Evolutionary conservation across 768 basidiomycete species (phyloP).

Genomic region (Mycena venus): DNA sequence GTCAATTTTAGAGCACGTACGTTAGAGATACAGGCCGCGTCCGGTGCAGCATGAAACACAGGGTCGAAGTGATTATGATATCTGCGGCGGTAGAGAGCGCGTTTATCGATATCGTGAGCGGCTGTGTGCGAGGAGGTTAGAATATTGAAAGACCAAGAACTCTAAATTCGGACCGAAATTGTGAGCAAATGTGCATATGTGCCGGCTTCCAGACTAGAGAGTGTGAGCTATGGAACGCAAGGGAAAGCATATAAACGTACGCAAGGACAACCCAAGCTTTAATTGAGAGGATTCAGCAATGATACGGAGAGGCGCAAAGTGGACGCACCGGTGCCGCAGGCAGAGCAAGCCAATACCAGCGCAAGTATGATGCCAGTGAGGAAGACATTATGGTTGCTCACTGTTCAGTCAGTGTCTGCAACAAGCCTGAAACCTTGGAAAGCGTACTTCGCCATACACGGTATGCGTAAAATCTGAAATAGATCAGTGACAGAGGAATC

Average conservation of each 20-base stretch:
- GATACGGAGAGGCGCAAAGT: background rate
- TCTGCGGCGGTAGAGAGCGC: slow-evolving; percentile 62
- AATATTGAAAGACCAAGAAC: no score
- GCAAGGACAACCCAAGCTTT: slow-evolving; percentile 58
- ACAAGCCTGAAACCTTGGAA: background rate
- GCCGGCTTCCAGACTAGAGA: slow-evolving; percentile 49
- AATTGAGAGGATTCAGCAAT: background rate
- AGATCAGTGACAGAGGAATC: no score
- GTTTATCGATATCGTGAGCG: slow-evolving; percentile 65
- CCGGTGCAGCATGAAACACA: slow-evolving; percentile 59
- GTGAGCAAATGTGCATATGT: slow-evolving; percentile 52
- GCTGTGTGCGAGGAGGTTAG: slow-evolving; percentile 38
- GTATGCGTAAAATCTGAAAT: slow-evolving; percentile 61
- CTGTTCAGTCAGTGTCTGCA: slow-evolving; percentile 40
- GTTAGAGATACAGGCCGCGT: slow-evolving; percentile 67
- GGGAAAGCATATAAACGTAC: slow-evolving; percentile 47
- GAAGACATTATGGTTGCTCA: slow-evolving; percentile 55
- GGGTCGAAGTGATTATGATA: slow-evolving; percentile 60
- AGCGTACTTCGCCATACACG: slow-evolving; percentile 64
- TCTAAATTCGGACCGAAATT: slow-evolving; percentile 51
- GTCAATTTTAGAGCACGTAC: slow-evolving; percentile 39
- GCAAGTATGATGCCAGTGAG: slow-evolving; percentile 48
- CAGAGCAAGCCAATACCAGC: slow-evolving; percentile 47
- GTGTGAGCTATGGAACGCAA: background rate
- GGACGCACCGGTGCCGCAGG: slow-evolving; percentile 52